phyloP scores from a whole-genome alignment of 805 yeast genomes.

The Saccharomycopsis capsularis region DNA sequence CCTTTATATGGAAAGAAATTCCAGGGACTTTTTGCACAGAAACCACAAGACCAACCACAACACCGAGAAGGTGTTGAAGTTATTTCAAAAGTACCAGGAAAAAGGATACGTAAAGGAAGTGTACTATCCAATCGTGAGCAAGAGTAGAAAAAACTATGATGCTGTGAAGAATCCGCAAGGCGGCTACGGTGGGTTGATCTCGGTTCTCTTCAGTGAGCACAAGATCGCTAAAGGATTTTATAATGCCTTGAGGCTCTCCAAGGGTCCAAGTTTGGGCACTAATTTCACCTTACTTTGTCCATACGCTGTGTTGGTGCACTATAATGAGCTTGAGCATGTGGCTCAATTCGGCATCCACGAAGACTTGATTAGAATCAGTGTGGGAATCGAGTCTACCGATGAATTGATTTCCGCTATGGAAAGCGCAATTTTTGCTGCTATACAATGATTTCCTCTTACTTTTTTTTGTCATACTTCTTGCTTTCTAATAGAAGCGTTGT shows the following conservation, averaged over 20 bases:
- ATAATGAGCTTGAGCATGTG: conserved; percentile 70
- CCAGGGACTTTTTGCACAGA: conserved; percentile 76
- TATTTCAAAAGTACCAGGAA: conserved; percentile 38
- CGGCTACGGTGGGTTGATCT: conserved; percentile 85
- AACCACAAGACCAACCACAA: conserved; percentile 48
- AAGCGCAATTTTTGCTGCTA: conserved; percentile 40
- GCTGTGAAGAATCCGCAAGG: conserved; percentile 58
- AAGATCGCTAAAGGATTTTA: conserved; percentile 67
- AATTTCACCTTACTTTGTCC: conserved; percentile 88
- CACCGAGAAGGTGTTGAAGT: conserved; percentile 43
- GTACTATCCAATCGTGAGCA: conserved; percentile 58
- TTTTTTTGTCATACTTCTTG: no score
- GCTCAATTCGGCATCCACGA: conserved; percentile 78
- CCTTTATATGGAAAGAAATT: conserved; percentile 82
- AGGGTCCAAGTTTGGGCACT: conserved; percentile 90
- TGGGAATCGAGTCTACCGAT: conserved; percentile 72
- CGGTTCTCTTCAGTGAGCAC: conserved; percentile 60
- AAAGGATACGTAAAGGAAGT: conserved; percentile 51
- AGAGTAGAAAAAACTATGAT: conserved; percentile 62
- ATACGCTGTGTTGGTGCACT: conserved; percentile 81
- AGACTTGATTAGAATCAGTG: conserved; percentile 69
- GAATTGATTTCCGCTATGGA: conserved; percentile 46
- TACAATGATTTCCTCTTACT: no score
- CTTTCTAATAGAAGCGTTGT: no score
- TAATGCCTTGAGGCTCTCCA: conserved; percentile 59